Conservation (phyloP, 2,329 filamentous ascomycete genomes). For the Ascochyta lentis region DNA sequence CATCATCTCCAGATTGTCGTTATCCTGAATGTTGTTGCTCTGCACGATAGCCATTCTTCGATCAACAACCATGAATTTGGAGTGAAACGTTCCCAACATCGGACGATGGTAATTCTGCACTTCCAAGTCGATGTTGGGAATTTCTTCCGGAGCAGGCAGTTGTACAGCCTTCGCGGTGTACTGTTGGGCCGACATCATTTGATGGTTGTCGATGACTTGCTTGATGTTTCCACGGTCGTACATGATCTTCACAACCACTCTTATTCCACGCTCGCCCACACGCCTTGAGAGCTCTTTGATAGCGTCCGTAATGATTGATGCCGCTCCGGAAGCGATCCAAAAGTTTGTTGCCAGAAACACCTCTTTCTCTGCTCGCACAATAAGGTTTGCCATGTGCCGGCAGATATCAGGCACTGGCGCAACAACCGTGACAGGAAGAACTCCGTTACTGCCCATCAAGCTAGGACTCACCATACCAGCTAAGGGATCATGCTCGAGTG, state of each 20-base stretch:
- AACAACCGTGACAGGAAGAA: slow-evolving; percentile 72
- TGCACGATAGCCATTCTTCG: slow-evolving; percentile 72
- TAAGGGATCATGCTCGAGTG: slow-evolving; percentile 60
- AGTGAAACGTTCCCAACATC: slow-evolving; percentile 75
- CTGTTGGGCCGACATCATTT: slow-evolving; percentile 63
- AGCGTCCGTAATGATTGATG: slow-evolving; percentile 70
- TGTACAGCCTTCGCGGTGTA: slow-evolving; percentile 63
- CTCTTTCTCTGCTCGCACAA: slow-evolving; percentile 74
- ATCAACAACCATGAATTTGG: slow-evolving; percentile 80
- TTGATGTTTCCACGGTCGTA: slow-evolving; percentile 74
- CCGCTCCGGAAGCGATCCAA: slow-evolving; percentile 74
- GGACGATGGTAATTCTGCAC: slow-evolving; percentile 76
- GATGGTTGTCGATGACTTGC: slow-evolving; percentile 71
- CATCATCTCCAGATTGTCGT: slow-evolving; percentile 84
- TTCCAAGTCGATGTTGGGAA: slow-evolving; percentile 74
- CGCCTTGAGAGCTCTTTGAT: slow-evolving; percentile 72
- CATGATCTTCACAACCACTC: slow-evolving; percentile 73
- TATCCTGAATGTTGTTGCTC: slow-evolving; percentile 81
- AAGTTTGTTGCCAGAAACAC: slow-evolving; percentile 78
- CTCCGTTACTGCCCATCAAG: slow-evolving; percentile 67
- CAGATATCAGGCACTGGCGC: slow-evolving; percentile 73
- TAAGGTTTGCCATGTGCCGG: slow-evolving; percentile 76
- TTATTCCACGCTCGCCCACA: slow-evolving; percentile 63
- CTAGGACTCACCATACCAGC: slow-evolving; percentile 64
- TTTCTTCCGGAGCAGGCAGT: slow-evolving; percentile 68